Base-by-base conservation (phyloP, 768 basidiomycete genomes). In the Lactarius deliciosus region DNA sequence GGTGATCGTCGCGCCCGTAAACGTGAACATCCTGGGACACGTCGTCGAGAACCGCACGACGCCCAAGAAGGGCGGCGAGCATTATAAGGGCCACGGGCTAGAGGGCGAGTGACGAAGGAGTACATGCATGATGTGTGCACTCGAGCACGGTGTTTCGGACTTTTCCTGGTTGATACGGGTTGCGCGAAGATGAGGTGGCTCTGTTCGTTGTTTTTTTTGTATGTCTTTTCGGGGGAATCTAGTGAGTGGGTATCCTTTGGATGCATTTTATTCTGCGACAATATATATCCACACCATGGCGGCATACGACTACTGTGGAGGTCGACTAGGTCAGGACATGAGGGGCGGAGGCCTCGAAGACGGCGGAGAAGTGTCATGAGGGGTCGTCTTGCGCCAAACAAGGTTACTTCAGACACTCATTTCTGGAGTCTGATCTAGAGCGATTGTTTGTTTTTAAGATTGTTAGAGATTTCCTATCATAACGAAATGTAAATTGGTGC, bases 41-140 rank as follows among this genome's bases (percentile, higher is more conserved):
- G 55, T 28, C 25, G 58, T 68, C 5, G 66, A 28, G 66, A 64
- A 25, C 43, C 66, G 66, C 36, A 64, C 63, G 3, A 60, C 63
- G 25, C 66, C 66, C 28, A 64, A 64, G 66, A 68, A 60, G 36
- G 63, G 58, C 20, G 58, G 58, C 7, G 57, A 22, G 3, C 28
- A 25, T 32, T 53, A 28, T 63, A 34, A 25, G 20, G 28, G 28
- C 28, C 28, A 30, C 28, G 28, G 28, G 28, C 28, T 30, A 3
- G 28, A 30, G 28, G 16, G 63, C 28, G 57, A 45, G 41, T 67
- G 53, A 64, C 3, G 32, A 22, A 18, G 30, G 11, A 30, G n/a
- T 13, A 34, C 13, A 9, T 53, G 59, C 38, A 15, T 5, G 15
- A 40, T 40, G 38, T 40, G 38, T 40, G 38, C 5, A 1, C 38